A percentile compares a stretch with the other conserved stretches of the same genome.
Conservation (phyloP, 768 basidiomycete genomes). For the Agaricus blazei region DNA sequence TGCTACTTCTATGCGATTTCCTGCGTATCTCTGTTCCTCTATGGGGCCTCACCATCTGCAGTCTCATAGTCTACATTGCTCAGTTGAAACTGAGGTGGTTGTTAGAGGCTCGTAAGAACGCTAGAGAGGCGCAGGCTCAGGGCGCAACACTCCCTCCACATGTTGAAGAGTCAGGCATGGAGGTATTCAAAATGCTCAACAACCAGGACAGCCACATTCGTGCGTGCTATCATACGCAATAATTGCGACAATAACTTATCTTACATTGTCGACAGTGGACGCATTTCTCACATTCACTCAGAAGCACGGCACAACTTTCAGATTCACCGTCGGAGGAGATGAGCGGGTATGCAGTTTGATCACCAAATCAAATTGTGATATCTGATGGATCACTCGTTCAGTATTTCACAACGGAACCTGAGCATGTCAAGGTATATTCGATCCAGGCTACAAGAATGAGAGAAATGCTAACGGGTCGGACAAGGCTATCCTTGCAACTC, state of each 20-base stretch:
- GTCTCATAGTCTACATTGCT: not conserved
- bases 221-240: slow-evolving; percentile 9
- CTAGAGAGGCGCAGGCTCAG: slow-evolving; percentile 21
- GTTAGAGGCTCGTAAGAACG: not conserved
- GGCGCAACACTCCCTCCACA: slow-evolving; percentile 29
- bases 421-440: slow-evolving; percentile 26
- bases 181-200: slow-evolving; percentile 14
- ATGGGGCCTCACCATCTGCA: not conserved
- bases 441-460: not conserved
- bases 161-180: slow-evolving; percentile 22
- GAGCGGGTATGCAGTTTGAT: slow-evolving; percentile 17
- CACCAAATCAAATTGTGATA: not conserved
- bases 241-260: too few relatives aligned
- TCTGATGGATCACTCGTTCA: slow-evolving; percentile 13
- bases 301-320: slow-evolving; percentile 16
- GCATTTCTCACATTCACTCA: slow-evolving; percentile 9
- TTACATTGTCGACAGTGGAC: not conserved
- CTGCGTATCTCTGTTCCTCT: not conserved
- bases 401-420: slow-evolving; percentile 23
- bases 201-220: slow-evolving; percentile 29
- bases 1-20: not conserved
- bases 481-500: slow-evolving; percentile 36
- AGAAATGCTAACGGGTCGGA: not conserved
- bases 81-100: not conserved
- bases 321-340: slow-evolving; percentile 22